Conservation (phyloP, 331 rosid species). For the Erythrophleum ivorense region DNA sequence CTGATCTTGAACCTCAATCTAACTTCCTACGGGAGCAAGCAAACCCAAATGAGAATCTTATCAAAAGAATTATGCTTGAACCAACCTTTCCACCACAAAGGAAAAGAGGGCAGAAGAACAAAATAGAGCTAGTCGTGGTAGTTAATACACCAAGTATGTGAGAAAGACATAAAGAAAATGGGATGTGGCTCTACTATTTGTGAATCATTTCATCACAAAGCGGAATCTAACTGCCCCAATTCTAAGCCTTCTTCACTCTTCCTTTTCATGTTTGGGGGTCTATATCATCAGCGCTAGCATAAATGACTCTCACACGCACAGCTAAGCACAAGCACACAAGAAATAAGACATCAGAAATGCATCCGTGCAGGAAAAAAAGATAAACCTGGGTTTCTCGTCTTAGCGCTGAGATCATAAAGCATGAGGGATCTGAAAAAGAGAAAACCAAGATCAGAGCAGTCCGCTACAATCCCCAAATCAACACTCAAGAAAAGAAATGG, state of each 20-base stretch:
- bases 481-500: neutral
- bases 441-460: constrained; percentile 34
- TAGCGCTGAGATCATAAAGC: constrained; percentile 28
- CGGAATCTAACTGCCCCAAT: constrained; percentile 8
- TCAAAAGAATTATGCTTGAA: constrained; percentile 30
- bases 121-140: constrained; percentile 2
- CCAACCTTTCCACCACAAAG: constrained; percentile 27
- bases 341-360: constrained; percentile 9
- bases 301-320: constrained; percentile 33
- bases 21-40: constrained; percentile 38
- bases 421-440: constrained; percentile 39
- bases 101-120: constrained; percentile 20
- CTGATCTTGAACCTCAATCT: constrained; percentile 40
- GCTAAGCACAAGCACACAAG: constrained; percentile 17
- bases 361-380: neutral
- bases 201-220: neutral
- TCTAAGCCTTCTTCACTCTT: neutral
- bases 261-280: neutral
- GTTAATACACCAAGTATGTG: constrained; percentile 8
- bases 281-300: neutral
- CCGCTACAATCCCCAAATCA: constrained; percentile 12
- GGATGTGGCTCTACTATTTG: neutral
- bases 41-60: constrained; percentile 42
- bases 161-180: constrained; percentile 20
- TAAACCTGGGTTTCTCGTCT: constrained; percentile 25